Evolutionary conservation across 2,329 filamentous ascomycete species (phyloP).

Genomic region (Teratosphaeriaceae sp.): DNA sequence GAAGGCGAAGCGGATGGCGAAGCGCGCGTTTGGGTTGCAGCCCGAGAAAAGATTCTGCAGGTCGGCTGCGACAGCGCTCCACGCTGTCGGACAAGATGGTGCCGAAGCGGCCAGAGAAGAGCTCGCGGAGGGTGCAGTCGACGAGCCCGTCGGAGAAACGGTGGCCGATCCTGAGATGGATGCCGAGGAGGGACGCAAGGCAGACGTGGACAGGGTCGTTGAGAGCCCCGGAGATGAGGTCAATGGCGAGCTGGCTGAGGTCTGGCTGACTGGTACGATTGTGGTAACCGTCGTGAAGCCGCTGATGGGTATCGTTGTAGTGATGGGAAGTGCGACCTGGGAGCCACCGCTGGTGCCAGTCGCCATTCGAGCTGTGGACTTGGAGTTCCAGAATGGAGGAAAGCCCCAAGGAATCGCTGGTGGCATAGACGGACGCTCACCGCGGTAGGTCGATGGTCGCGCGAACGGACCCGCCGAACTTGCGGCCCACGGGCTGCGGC

Average conservation of each 20-base stretch:
- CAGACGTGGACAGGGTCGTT: neutral
- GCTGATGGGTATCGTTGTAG: neutral
- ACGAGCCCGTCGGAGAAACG: neutral
- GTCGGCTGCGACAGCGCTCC: neutral
- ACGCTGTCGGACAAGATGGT: neutral
- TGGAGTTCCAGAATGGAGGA: neutral
- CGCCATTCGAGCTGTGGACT: no score
- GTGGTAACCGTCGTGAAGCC: neutral
- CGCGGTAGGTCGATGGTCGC: neutral
- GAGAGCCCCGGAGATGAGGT: neutral
- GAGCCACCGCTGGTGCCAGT: no score
- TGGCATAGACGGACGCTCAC: neutral
- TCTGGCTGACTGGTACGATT: neutral
- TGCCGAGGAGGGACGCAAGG: neutral
- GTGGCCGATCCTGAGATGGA: neutral
- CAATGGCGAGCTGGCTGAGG: neutral
- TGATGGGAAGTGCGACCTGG: no score
- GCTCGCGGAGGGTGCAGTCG: no score
- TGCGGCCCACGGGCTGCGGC: neutral
- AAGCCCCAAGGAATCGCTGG: neutral
- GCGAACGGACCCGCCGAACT: neutral
- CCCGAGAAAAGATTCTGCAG: neutral
- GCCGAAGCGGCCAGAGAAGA: neutral
- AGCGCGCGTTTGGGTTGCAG: neutral
- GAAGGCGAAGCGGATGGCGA: conserved; percentile 1